Evolutionary conservation across 352 stramenopile species (phyloP).

Genomic region (Phytophthora melonis): DNA sequence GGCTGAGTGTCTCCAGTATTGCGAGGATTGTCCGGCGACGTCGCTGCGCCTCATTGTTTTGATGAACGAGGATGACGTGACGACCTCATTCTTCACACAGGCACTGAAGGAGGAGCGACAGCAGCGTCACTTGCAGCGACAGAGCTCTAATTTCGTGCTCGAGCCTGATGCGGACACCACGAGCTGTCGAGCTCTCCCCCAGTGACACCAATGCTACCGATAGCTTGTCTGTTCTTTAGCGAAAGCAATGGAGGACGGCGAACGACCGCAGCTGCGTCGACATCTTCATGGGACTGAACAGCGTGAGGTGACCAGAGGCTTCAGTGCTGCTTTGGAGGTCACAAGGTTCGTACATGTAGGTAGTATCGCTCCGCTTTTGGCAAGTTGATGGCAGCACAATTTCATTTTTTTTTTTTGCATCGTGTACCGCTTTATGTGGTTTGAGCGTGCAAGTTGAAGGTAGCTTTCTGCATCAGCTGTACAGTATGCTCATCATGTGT

Average conservation of each 20-base stretch:
- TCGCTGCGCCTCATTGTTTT: slow-evolving; percentile 36
- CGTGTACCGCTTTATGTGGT: background rate
- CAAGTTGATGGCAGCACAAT: background rate
- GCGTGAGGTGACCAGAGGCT: background rate
- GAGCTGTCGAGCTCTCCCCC: background rate
- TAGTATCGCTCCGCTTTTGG: background rate
- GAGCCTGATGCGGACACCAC: background rate
- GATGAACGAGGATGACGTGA: slow-evolving; percentile 46
- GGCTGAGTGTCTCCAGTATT: slow-evolving; percentile 34
- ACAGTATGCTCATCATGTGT: no score
- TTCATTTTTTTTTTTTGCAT: background rate
- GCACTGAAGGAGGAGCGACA: slow-evolving; percentile 27
- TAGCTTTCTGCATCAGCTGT: no score
- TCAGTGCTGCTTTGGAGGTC: background rate
- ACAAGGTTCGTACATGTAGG: background rate
- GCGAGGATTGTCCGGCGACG: slow-evolving; percentile 3
- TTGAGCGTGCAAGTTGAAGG: background rate
- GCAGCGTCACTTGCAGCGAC: slow-evolving; percentile 10
- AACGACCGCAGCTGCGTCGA: background rate
- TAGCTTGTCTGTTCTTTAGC: background rate
- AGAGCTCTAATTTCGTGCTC: background rate
- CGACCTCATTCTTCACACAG: slow-evolving; percentile 30
- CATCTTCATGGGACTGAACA: background rate
- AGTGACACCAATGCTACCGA: no score
- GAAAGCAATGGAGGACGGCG: background rate